Evolutionary conservation across 2,329 filamentous ascomycete genomes (phyloP), one percentile per base, ranked within the genome.

Genomic region (Cytospora piceicola): DNA sequence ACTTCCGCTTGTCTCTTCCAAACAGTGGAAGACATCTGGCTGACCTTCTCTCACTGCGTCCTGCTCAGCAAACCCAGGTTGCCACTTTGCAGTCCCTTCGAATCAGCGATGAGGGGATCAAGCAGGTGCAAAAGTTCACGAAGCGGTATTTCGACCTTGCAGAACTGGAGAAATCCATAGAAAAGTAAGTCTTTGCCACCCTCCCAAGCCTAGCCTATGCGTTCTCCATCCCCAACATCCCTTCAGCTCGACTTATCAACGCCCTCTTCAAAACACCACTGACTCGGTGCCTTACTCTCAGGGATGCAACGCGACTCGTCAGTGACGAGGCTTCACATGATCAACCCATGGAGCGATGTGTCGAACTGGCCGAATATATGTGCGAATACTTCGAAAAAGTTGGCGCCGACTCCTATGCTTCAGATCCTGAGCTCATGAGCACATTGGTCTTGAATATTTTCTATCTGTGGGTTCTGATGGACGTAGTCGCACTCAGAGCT

Each of bases 381-480:
- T 51, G 72, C 2, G 29, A 69, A 0, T 79, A 83, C 59, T 68
- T 81, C 0, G 56, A 70, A 0, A 57, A 68, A 1, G 74, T 79
- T 2, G 60, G 42, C 8, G 66, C 71, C 0, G 67, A 75, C 0
- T 70, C 74, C 0, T 87, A 85, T 66, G 69, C 77, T 0, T 63
- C 69, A 1, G 78, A 83, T 64, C 77, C 82, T 0, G 81, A 83
- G 52, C 78, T 82, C 27, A 81, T 78, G 67, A 85, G 85, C 30
- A 64, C 73, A 0, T 80, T 83, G 70, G 72, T 89, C 0, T 77
- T 90, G 1, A 79, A 76, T 4, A 51, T 86, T 0, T 80, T 89
- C 70, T 81, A 85, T 58, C 68, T 88, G 0, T 90, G 87, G 87
- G 72, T 83, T 1, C 69, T 72, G 2, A 80, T 89, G 74, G 88